Percentiles rank a stretch among this genome's conserved stretches.
Conservation (phyloP, 2,329 filamentous ascomycete genomes). For the Curvularia sp. region DNA sequence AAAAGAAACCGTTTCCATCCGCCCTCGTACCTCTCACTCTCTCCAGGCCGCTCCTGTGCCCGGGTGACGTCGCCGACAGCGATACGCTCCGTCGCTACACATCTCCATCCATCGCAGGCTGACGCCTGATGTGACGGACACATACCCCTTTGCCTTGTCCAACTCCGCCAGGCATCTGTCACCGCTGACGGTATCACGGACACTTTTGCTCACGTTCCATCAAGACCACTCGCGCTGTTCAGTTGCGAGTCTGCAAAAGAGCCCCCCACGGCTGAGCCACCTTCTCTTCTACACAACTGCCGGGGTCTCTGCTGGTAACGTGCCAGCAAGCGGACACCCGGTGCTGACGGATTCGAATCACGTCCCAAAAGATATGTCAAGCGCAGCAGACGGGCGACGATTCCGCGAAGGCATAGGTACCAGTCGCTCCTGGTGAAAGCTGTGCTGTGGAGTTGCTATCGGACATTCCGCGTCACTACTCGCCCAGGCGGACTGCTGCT, state of each 20-base stretch:
- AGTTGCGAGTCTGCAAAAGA: not conserved
- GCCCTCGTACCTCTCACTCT: not conserved
- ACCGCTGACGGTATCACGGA: not conserved
- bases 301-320: conserved; percentile 42
- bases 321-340: conserved; percentile 32
- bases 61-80: not conserved
- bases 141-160: not conserved
- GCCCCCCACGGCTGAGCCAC: conserved; percentile 12
- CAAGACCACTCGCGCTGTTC: not conserved
- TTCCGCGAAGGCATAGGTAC: conserved; percentile 54
- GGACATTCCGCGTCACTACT: not conserved
- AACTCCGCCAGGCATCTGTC: not conserved
- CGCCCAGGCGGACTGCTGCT: conserved; percentile 10
- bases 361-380: conserved; percentile 48
- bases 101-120: not conserved
- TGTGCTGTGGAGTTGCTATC: conserved; percentile 28
- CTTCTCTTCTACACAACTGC: conserved; percentile 13
- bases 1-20: not conserved
- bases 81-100: not conserved
- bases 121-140: not conserved
- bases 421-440: conserved; percentile 48
- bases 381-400: conserved; percentile 47
- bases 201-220: not conserved
- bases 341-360: conserved; percentile 19
- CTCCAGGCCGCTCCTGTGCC: not conserved